These are phyloP conservation scores for Cladophialophora immunda DNA, from an alignment of 2,329 filamentous ascomycete species.

Conservation along the genomic window DNA sequence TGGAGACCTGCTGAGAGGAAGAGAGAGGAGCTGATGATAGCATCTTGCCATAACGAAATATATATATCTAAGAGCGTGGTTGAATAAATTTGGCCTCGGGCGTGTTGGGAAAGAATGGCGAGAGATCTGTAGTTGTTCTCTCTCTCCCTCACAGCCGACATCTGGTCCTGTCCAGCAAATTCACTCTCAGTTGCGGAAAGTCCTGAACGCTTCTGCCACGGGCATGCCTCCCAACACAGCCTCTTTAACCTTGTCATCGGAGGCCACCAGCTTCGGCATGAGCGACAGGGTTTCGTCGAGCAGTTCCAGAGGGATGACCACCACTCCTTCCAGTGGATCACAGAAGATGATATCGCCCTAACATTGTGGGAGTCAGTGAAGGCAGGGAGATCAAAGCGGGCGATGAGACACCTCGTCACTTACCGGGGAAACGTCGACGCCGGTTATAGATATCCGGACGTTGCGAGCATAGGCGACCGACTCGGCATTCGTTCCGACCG, in stretches of 20 bases:
- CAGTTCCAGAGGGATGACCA: conserved; percentile 70
- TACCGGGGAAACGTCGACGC: conserved; percentile 54
- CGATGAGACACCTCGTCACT: conserved; percentile 22
- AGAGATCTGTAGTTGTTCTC: neutral
- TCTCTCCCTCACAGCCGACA: neutral
- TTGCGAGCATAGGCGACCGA: conserved; percentile 53
- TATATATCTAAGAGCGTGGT: neutral
- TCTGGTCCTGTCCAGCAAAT: neutral
- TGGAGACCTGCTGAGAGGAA: neutral
- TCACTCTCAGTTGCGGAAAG: conserved; percentile 38
- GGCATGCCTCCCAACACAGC: conserved; percentile 70
- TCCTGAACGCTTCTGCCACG: conserved; percentile 73
- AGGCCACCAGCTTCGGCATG: conserved; percentile 61
- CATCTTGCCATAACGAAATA: neutral
- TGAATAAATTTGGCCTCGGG: neutral
- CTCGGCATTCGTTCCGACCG: conserved; percentile 56
- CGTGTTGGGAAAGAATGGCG: neutral
- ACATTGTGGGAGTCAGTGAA: conserved; percentile 1
- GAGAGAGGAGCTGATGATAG: neutral
- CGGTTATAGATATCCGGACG: conserved; percentile 51
- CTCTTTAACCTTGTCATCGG: conserved; percentile 69
- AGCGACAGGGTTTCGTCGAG: conserved; percentile 68
- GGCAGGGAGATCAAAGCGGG: neutral
- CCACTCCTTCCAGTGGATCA: conserved; percentile 74
- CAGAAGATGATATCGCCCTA: conserved; percentile 74